Evolutionary conservation across 1,139 yeast genomes (phyloP), one percentile per base, ranked within the genome.

Genomic region (Wickerhamiella pararugosa): DNA sequence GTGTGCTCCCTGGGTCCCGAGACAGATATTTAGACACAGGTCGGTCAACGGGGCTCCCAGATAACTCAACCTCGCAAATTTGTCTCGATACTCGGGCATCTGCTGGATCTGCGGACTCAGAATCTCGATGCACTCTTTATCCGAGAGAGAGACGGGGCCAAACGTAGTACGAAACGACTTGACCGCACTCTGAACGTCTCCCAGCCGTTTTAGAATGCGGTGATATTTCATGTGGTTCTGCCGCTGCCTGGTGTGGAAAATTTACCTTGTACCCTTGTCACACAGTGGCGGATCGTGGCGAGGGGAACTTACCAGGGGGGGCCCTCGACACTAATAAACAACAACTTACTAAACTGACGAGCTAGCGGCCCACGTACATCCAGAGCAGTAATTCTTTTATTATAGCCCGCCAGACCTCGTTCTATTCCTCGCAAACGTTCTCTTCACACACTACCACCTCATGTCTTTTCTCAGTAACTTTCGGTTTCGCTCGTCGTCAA

Each of bases 401-500:
- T 32, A 7, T 15, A 25, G 15, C 21, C 15, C 33, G 10, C 33
- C 33, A 21, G n/a, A 41, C 37, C 37, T 35, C 37, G 25, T 41
- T 41, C 27, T 32, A 8, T 29, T 31, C 29, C 10, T 36, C 4
- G 39, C 34, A 5, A 27, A 8, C 9, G 25, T 5, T 26, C 38
- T 29, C 7, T 36, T 15, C 4, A 15, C 21, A 36, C 32, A 36
- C 28, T 5, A 27, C 38, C 10, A 2, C 37, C 30, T 34, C 37
- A 7, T 15, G 21, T 15, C 21, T 15, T 15, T 15, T 34, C 29
- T 41, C 15, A 32, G 41, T 8, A 41, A 41, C 26, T 41, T 41
- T 25, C 33, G 44, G 32, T 37, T 41, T 36, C 37, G 44, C 29
- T 15, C 21, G 21, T 15, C 21, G 41, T 36, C 43, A 36, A 29